phyloP scores from a whole-genome alignment of 495 filamentous ascomycete species.

The Xylona heveae region DNA sequence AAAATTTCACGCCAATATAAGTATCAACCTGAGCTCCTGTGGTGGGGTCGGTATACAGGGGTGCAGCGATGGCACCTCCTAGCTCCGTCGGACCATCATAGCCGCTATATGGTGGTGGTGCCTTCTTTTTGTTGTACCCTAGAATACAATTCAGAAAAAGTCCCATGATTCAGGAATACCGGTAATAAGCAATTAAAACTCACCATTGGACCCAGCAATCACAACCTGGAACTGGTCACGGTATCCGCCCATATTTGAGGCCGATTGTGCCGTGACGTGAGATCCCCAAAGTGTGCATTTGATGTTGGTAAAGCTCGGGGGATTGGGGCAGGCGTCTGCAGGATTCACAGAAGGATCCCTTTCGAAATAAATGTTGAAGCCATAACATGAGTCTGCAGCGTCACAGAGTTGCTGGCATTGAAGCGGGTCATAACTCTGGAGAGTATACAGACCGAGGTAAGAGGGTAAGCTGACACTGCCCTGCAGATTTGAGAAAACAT shows the following conservation, averaged over 20 bases:
- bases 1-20: conserved; percentile 22
- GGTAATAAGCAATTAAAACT: too few species aligned
- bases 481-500: conserved; percentile 18
- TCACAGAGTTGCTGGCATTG: conserved; percentile 16
- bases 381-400: conserved; percentile 13
- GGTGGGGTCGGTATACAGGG: too few species aligned
- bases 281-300: conserved; percentile 29
- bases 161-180: too few species aligned
- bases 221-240: conserved; percentile 20
- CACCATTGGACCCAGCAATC: conserved; percentile 22
- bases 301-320: conserved; percentile 25
- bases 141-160: too few species aligned
- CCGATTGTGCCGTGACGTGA: conserved; percentile 11
- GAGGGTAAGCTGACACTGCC: conserved; percentile 14
- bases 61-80: conserved; percentile 9
- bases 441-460: conserved; percentile 21
- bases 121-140: conserved; percentile 7
- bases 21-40: too few species aligned
- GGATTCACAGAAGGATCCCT: conserved; percentile 21
- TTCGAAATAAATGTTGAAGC: conserved; percentile 28
- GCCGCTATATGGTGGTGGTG: conserved; percentile 3
- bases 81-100: conserved; percentile 6
- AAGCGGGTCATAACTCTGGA: conserved; percentile 21
- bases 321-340: conserved; percentile 16
- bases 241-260: conserved; percentile 18